A percentile compares a stretch with the other conserved stretches of the same genome.
Conservation (phyloP, 352 stramenopile genomes). For the Thraustochytrium striatum region DNA sequence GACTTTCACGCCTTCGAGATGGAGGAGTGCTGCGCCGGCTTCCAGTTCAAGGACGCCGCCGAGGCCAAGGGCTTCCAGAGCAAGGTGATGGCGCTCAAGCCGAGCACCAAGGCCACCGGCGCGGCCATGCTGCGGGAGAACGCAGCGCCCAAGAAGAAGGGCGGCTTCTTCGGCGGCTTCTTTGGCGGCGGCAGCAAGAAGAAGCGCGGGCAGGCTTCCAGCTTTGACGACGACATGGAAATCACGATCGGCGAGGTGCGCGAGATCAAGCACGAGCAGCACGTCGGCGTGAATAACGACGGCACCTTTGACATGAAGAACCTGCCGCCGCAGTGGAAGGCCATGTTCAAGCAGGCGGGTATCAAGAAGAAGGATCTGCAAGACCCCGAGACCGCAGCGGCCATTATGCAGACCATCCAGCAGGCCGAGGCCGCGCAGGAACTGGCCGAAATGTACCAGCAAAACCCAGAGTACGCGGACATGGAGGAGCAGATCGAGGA, state of each 20-base stretch:
- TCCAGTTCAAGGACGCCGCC: background rate
- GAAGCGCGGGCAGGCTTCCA: background rate
- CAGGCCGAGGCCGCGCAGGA: conserved; percentile 28
- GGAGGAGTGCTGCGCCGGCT: conserved; percentile 15
- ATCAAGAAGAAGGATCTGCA: conserved; percentile 41
- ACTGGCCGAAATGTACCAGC: conserved; percentile 18
- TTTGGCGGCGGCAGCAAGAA: background rate
- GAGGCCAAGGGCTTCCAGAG: background rate
- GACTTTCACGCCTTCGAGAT: conserved; percentile 41
- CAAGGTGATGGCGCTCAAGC: background rate
- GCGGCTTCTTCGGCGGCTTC: conserved; percentile 3
- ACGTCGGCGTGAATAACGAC: conserved; percentile 39
- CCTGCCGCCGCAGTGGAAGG: conserved; percentile 41
- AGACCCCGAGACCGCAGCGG: conserved; percentile 24
- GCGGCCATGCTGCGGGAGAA: background rate
- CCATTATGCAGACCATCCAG: conserved; percentile 46
- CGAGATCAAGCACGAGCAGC: conserved; percentile 37
- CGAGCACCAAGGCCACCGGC: conserved; percentile 24
- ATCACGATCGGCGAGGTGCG: conserved; percentile 18
- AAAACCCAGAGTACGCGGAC: conserved; percentile 13
- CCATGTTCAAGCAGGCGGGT: conserved; percentile 37
- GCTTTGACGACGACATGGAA: background rate
- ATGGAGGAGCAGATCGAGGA: conserved; percentile 38
- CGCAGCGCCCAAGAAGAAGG: conserved; percentile 48
- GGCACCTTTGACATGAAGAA: conserved; percentile 45